A percentile compares a stretch with the other conserved stretches of the same genome.
Evolutionary conservation across 495 filamentous ascomycete species (phyloP).

Genomic region (Podospora fimiseda): DNA sequence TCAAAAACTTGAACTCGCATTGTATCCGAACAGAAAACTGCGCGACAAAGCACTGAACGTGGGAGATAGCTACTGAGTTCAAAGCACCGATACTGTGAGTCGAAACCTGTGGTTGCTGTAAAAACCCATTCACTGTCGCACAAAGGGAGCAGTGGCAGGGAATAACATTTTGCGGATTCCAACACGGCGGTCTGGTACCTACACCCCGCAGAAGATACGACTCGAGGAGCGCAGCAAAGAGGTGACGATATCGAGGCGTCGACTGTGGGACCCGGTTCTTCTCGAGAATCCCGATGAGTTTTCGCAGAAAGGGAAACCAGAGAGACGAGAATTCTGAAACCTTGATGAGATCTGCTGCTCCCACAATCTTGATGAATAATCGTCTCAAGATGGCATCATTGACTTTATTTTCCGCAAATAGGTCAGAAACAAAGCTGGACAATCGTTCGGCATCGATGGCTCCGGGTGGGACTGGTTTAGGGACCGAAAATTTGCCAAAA

Average conservation of each 20-base stretch:
- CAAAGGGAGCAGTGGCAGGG: constrained; percentile 7
- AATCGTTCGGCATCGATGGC: constrained; percentile 6
- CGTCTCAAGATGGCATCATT: constrained; percentile 4
- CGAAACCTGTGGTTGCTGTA: neutral
- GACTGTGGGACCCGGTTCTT: constrained; percentile 2
- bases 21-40: neutral
- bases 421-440: constrained; percentile 3
- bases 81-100: neutral
- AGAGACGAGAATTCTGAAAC: constrained; percentile 7
- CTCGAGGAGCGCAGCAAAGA: constrained; percentile 14
- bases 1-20: neutral
- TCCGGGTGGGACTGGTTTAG: neutral
- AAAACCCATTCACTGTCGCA: constrained; percentile 2
- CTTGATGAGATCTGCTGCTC: constrained; percentile 4
- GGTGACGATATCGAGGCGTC: constrained; percentile 11
- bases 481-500: neutral
- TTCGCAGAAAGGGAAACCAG: constrained; percentile 17
- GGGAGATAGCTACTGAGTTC: neutral
- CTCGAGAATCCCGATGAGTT: constrained; percentile 8
- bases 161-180: neutral
- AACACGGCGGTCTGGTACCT: neutral
- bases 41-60: neutral
- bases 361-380: constrained; percentile 11
- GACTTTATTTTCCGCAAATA: constrained; percentile 1
- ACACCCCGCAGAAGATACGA: constrained; percentile 6